Conservation (phyloP, 202 grass and related monocot species). For the Hordeum pubiflorum region DNA sequence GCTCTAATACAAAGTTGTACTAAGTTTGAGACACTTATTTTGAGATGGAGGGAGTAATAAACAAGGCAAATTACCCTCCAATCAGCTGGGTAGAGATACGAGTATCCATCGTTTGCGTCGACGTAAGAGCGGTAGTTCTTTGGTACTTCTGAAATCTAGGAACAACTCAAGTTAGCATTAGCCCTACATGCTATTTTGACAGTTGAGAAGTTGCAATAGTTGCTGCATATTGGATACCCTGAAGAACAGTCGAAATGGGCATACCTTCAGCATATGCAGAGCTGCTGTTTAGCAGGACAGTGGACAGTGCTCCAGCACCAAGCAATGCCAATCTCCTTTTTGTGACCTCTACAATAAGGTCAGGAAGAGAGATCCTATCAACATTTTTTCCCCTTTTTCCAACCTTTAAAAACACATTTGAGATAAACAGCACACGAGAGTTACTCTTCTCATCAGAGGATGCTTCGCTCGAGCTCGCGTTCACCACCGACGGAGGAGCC, state of each 20-base stretch:
- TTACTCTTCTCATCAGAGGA: slow-evolving; percentile 48
- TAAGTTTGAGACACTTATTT: too few species aligned
- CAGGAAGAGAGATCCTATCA: background rate
- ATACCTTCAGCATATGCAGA: slow-evolving; percentile 72
- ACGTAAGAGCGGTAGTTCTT: slow-evolving; percentile 72
- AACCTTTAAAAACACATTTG: background rate
- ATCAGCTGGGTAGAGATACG: slow-evolving; percentile 76
- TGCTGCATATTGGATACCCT: background rate
- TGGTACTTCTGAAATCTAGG: slow-evolving; percentile 60
- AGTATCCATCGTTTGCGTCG: slow-evolving; percentile 75
- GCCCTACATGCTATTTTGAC: background rate
- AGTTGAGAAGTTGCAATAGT: too few species aligned
- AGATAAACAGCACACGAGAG: background rate
- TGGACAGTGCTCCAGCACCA: slow-evolving; percentile 50
- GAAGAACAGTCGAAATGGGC: background rate
- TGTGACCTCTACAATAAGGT: slow-evolving; percentile 34
- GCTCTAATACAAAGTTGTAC: too few species aligned
- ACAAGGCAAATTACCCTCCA: slow-evolving; percentile 64
- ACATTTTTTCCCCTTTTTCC: background rate
- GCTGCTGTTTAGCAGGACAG: slow-evolving; percentile 29
- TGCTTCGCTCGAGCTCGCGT: slow-evolving; percentile 33
- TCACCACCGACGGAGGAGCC: slow-evolving; percentile 21
- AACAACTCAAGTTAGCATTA: slow-evolving; percentile 22
- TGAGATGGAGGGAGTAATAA: too few species aligned
- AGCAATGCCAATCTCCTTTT: slow-evolving; percentile 59